Conservation (phyloP, 352 stramenopile species). For the Bremia lactucae region DNA sequence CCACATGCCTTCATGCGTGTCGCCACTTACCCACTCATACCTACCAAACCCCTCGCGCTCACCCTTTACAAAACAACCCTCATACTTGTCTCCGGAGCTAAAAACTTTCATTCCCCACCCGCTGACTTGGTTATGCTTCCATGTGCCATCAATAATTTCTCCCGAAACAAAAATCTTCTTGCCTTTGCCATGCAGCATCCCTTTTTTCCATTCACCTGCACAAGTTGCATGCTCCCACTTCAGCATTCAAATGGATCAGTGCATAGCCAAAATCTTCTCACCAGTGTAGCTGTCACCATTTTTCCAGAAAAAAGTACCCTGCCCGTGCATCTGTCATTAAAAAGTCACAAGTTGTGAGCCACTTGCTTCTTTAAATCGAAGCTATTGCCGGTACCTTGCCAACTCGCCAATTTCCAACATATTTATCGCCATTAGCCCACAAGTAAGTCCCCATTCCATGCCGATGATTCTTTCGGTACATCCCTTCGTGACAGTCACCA, state of each 20-base stretch:
- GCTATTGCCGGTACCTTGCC: constrained; percentile 38
- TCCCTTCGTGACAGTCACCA: constrained; percentile 78
- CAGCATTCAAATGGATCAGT: constrained; percentile 3
- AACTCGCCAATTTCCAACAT: constrained; percentile 73
- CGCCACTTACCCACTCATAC: constrained; percentile 64
- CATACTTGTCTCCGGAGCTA: constrained; percentile 53
- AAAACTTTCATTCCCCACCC: constrained; percentile 59
- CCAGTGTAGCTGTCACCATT: constrained; percentile 75
- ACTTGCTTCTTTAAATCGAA: background rate
- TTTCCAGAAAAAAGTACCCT: constrained; percentile 57
- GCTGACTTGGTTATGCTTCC: constrained; percentile 49
- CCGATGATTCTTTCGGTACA: constrained; percentile 79
- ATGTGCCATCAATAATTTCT: constrained; percentile 52
- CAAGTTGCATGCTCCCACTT: constrained; percentile 6
- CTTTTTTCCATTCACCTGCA: constrained; percentile 66
- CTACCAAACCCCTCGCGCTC: constrained; percentile 55
- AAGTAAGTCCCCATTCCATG: constrained; percentile 79
- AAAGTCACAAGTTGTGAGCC: too few species aligned
- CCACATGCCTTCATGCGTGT: constrained; percentile 57
- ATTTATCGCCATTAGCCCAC: constrained; percentile 86
- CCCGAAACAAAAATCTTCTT: constrained; percentile 54
- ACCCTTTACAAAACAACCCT: constrained; percentile 46
- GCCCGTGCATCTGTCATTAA: constrained; percentile 52
- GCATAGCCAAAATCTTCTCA: constrained; percentile 14
- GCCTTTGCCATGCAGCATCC: constrained; percentile 64